Base-by-base conservation (phyloP, 768 basidiomycete genomes). In the Hydnomerulius pinastri region DNA sequence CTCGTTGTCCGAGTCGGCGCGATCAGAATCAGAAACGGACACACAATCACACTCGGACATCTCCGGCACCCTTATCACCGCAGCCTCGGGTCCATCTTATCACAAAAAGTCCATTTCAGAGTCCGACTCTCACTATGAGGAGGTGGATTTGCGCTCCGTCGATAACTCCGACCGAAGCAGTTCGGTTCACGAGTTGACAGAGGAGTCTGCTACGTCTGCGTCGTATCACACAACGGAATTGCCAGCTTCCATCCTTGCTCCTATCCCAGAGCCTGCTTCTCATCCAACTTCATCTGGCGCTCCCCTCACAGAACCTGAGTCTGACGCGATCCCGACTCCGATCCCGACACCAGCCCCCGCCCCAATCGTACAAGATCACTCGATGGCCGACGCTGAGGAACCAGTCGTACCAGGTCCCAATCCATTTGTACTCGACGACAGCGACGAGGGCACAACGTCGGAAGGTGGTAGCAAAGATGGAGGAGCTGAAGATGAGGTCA, bases 371-470 rank as follows among this genome's bases (percentile, higher is more conserved):
- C 10, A 44, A 12, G 20, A 35, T 9, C 17, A 20, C 10, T 21
- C 46, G 1, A 27, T 41, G 8, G 1, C 35, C 38, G 11, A 36
- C 12, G 11, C 48, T 8, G 15, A 21, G 35, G 45, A 46, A 20
- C 23, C 39, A 36, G 79, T 79, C 60, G 73, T 75, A 35, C 77
- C 78, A 48, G 74, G 76, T 5, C 80, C 81, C 13, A 75, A 87
- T 64, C 82, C 82, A 2, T 86, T 84, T 71, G 71, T 85, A 43
- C 69, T 83, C 29, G 85, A 85, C 56, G 82, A 81, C 51, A 74
- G 78, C 30, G 73, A 74, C 36, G 73, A 75, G 36, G 71, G 70
- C 4, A 60, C 68, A 17, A 73, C 70, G n/a, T 76, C 72, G 21
- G 76, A 73, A 24, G 41, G 41, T 9, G 44, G 28, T 28, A 28